A percentile compares a stretch with the other conserved stretches of the same genome.
phyloP scores from a whole-genome alignment of 1,139 yeast species.

The Suhomyces wounanorum region DNA sequence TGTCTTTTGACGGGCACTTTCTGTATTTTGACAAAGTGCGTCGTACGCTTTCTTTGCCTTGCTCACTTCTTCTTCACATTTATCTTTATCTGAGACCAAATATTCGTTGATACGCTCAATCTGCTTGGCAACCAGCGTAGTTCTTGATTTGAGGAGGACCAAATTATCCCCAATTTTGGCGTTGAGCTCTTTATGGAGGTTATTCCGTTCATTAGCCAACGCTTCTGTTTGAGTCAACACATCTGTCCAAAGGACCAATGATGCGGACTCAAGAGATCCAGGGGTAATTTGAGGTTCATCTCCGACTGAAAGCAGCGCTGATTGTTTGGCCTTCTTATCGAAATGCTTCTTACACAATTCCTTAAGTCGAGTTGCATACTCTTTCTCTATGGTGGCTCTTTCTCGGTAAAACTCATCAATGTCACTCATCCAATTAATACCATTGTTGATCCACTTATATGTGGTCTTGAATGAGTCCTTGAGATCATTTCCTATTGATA shows the following conservation, averaged over 20 bases:
- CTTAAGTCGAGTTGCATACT: conserved; percentile 70
- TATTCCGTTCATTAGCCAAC: conserved; percentile 66
- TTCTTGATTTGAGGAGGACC: conserved; percentile 52
- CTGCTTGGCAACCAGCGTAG: conserved; percentile 55
- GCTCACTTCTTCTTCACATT: conserved; percentile 63
- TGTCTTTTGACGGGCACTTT: conserved; percentile 71
- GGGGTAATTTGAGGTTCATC: conserved; percentile 90
- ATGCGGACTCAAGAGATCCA: conserved; percentile 89
- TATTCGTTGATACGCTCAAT: conserved; percentile 63
- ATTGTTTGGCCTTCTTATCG: conserved; percentile 70
- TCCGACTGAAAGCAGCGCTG: conserved; percentile 81
- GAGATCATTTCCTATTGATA: conserved; percentile 63
- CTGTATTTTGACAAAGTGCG: conserved; percentile 77
- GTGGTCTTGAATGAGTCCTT: conserved; percentile 80
- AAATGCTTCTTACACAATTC: conserved; percentile 69
- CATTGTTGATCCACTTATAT: conserved; percentile 72
- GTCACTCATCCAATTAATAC: conserved; percentile 74
- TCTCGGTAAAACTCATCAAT: conserved; percentile 83
- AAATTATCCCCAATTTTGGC: conserved; percentile 66
- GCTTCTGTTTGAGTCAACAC: conserved; percentile 82
- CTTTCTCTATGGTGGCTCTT: conserved; percentile 78
- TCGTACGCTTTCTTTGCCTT: conserved; percentile 79
- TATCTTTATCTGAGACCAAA: conserved; percentile 57
- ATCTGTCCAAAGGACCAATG: conserved; percentile 94
- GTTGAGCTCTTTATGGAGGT: conserved; percentile 63